phyloP scores from a whole-genome alignment of 108 stramenopile species.

The Fragilariopsis cylindrus region DNA sequence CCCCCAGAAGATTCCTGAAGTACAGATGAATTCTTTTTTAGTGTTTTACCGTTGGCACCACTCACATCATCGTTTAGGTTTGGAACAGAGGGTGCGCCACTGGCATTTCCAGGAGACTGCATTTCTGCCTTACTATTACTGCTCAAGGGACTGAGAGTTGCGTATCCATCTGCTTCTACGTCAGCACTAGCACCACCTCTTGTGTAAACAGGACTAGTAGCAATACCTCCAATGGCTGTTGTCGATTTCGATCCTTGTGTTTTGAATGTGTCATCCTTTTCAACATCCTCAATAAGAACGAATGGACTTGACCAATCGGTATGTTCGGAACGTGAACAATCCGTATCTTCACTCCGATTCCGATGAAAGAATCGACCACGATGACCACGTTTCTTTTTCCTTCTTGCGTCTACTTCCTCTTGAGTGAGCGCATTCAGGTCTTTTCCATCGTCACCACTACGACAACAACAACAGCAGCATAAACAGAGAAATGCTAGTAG shows the following conservation, averaged over 20 bases:
- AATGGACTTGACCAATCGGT: not conserved
- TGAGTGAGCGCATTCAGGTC: not conserved
- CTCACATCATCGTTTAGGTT: not conserved
- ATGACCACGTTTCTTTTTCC: not conserved
- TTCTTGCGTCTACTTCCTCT: not conserved
- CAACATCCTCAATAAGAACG: not conserved
- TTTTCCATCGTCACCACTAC: not conserved
- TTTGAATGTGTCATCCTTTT: not conserved
- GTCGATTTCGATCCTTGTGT: too few relatives aligned
- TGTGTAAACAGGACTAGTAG: not conserved
- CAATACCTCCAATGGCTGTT: too few relatives aligned
- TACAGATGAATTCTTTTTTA: not conserved
- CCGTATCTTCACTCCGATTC: too few relatives aligned
- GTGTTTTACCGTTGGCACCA: not conserved
- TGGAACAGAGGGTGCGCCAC: not conserved
- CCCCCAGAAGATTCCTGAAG: not conserved
- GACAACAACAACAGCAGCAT: not conserved
- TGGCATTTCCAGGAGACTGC: not conserved
- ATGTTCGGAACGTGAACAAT: too few relatives aligned
- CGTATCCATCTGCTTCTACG: not conserved
- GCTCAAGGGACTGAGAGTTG: conserved; percentile 5
- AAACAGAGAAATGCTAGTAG: not conserved
- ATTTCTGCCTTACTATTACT: not conserved
- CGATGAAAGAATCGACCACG: too few relatives aligned
- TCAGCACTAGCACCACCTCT: not conserved